phyloP scores from a whole-genome alignment of 2,329 filamentous ascomycete species.

The Lecanoromycetidae sp. region DNA sequence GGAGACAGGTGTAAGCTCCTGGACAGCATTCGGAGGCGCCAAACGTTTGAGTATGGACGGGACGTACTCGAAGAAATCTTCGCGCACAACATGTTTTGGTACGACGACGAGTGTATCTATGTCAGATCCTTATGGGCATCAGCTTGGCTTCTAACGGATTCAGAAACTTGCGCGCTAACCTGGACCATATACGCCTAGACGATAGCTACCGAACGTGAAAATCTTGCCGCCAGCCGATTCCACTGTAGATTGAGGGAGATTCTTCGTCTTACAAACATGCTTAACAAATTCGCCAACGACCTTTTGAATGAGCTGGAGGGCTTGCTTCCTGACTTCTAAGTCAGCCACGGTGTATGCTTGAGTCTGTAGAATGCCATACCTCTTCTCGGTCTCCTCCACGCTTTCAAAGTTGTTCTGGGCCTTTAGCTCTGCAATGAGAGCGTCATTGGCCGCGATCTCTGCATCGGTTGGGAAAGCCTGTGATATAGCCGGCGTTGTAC shows the following conservation, averaged over 20 bases:
- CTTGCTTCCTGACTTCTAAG: constrained; percentile 44
- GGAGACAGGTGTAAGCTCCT: constrained; percentile 70
- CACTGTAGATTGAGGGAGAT: constrained; percentile 61
- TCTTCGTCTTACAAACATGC: constrained; percentile 59
- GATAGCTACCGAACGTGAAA: constrained; percentile 92
- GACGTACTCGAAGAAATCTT: constrained; percentile 87
- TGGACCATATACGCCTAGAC: constrained; percentile 84
- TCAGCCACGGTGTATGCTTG: not conserved
- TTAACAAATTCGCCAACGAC: constrained; percentile 81
- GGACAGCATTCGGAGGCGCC: constrained; percentile 66
- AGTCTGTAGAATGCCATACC: constrained; percentile 38
- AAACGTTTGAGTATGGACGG: constrained; percentile 66
- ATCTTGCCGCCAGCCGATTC: constrained; percentile 82
- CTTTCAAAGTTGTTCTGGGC: constrained; percentile 86
- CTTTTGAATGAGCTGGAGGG: constrained; percentile 63
- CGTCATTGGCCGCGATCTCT: constrained; percentile 65
- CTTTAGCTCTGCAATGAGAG: constrained; percentile 73
- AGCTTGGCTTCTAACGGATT: constrained; percentile 3
- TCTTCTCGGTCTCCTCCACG: constrained; percentile 67
- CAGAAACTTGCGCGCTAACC: constrained; percentile 29
- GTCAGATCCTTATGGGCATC: constrained; percentile 58
- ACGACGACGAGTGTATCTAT: constrained; percentile 92
- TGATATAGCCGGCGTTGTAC: constrained; percentile 78
- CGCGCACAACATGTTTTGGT: constrained; percentile 74
- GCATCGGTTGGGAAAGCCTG: constrained; percentile 59